These are phyloP conservation scores for Pezicula rhizophila DNA, from an alignment of 2,329 filamentous ascomycete species.

Conservation along the genomic window DNA sequence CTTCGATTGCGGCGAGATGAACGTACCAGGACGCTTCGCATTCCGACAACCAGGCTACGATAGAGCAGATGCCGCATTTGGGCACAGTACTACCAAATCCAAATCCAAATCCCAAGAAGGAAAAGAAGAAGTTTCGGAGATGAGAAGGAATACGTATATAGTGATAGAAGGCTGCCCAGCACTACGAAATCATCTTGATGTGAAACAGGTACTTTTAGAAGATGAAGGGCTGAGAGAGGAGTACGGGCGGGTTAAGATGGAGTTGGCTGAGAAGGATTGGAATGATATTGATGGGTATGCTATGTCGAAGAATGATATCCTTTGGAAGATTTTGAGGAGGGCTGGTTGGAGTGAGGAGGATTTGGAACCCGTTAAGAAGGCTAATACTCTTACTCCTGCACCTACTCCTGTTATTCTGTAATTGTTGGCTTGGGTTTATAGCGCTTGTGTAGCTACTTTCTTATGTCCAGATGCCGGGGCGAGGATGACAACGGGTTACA, in stretches of 20 bases:
- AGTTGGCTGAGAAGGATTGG: constrained; percentile 7
- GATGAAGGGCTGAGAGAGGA: constrained; percentile 26
- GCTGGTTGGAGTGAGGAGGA: constrained; percentile 16
- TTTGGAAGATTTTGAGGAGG: constrained; percentile 16
- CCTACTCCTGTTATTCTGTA: too few species aligned
- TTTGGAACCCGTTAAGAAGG: constrained; percentile 11
- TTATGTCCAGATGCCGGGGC: too few species aligned
- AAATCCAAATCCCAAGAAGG: too few species aligned
- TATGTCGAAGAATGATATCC: constrained; percentile 13
- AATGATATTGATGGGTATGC: constrained; percentile 11
- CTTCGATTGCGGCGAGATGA: constrained; percentile 29
- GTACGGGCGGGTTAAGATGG: constrained; percentile 15
- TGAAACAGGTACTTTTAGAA: constrained; percentile 29
- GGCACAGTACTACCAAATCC: background rate
- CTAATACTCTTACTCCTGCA: background rate
- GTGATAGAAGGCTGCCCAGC: constrained; percentile 28
- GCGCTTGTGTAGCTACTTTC: too few species aligned
- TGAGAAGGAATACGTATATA: constrained; percentile 31
- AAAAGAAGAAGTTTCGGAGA: background rate
- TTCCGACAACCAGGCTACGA: constrained; percentile 23
- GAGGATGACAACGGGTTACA: too few species aligned
- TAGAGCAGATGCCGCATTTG: background rate
- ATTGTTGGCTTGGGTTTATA: too few species aligned
- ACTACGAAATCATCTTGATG: constrained; percentile 31
- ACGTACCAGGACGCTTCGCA: constrained; percentile 29